phyloP scores from a whole-genome alignment of 2,329 filamentous ascomycete species.

The Hortaea werneckii region DNA sequence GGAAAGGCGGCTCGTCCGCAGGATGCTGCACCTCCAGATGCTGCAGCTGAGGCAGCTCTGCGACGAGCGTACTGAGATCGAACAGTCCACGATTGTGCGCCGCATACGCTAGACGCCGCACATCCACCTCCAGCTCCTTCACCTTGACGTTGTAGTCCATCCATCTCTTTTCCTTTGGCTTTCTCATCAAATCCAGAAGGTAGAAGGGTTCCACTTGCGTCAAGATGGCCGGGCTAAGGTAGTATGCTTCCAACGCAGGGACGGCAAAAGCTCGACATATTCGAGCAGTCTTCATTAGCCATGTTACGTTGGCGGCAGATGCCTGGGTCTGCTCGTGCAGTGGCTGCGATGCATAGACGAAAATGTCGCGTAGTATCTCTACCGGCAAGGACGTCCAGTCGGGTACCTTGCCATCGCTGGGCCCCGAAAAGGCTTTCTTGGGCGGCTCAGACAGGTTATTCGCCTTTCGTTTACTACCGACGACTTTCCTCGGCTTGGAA shows the following conservation, averaged over 20 bases:
- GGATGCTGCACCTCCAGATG: conserved; percentile 64
- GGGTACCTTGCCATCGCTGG: conserved; percentile 24
- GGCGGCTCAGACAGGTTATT: not conserved
- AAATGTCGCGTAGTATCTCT: conserved; percentile 25
- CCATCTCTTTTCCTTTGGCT: conserved; percentile 16
- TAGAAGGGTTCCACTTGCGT: conserved; percentile 21
- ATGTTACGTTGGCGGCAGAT: conserved; percentile 4
- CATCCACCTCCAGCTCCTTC: conserved; percentile 58
- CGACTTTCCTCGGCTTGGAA: not conserved
- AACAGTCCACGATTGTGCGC: conserved; percentile 45
- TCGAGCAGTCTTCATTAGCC: conserved; percentile 24
- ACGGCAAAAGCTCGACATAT: conserved; percentile 25
- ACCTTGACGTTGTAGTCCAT: conserved; percentile 62
- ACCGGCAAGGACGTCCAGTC: conserved; percentile 26
- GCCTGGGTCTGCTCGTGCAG: conserved; percentile 7
- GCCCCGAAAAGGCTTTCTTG: conserved; percentile 17
- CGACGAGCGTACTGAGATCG: conserved; percentile 49
- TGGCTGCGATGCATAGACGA: conserved; percentile 23
- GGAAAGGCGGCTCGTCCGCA: conserved; percentile 57
- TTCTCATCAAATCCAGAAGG: conserved; percentile 20
- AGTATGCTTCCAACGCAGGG: conserved; percentile 29
- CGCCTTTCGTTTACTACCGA: conserved; percentile 5
- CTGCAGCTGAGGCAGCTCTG: conserved; percentile 54
- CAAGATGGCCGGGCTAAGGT: conserved; percentile 21
- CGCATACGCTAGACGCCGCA: conserved; percentile 46